A percentile compares a stretch with the other conserved stretches of the same genome.
Evolutionary conservation across 345 rosid genomes (phyloP).

Genomic region (Linum usitatissimum): DNA sequence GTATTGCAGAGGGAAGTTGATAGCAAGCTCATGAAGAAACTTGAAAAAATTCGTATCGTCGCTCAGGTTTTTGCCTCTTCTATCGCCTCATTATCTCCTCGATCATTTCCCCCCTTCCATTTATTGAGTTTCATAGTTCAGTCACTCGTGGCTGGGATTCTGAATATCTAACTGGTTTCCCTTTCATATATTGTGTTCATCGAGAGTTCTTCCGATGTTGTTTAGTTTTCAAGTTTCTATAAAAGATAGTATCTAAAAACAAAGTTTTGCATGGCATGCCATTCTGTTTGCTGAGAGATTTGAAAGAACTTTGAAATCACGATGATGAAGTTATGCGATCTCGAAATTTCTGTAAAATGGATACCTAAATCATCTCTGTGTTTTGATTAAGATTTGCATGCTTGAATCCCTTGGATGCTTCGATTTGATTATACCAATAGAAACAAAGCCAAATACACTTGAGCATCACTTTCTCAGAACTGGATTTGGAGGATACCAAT

Average conservation of each 20-base stretch:
- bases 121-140: neutral
- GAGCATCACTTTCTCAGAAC: no score
- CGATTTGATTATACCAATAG: no score
- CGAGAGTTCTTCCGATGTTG: neutral
- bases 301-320: conserved; percentile 5
- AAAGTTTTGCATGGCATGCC: conserved; percentile 12
- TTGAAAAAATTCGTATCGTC: conserved; percentile 63
- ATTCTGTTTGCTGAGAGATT: conserved; percentile 16
- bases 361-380: no score
- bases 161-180: neutral
- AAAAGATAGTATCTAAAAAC: neutral
- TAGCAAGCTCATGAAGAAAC: conserved; percentile 45
- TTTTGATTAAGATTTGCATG: no score
- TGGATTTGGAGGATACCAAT: no score
- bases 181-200: neutral
- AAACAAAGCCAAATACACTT: no score
- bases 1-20: conserved; percentile 81
- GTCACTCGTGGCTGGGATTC: neutral
- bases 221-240: neutral
- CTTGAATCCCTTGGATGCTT: no score
- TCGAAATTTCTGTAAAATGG: neutral
- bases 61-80: conserved; percentile 45
- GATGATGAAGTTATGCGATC: neutral
- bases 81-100: neutral
- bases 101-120: neutral